phyloP scores from a whole-genome alignment of 192 early-diverging fungal species.

The Anaeromyces robustus region DNA sequence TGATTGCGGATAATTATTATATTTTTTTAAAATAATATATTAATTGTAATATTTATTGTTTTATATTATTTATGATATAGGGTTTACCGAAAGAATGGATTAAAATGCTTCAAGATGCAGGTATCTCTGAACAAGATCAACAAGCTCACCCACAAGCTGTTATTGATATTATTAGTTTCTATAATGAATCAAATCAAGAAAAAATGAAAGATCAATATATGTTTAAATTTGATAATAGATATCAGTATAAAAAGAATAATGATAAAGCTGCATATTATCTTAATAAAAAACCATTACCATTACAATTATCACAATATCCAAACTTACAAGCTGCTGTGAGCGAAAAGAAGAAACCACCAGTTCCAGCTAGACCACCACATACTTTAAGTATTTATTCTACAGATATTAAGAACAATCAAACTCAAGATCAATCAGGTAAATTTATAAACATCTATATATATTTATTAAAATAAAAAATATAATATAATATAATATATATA shows the following conservation, averaged over 20 bases:
- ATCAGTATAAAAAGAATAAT: conserved; percentile 4
- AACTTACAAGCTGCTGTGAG: background rate
- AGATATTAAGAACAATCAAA: conserved; percentile 20
- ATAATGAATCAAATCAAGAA: conserved; percentile 39
- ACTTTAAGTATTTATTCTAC: conserved; percentile 39
- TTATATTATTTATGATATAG: conserved; percentile 20
- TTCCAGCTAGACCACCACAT: conserved; percentile 32
- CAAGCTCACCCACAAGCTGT: conserved; percentile 80
- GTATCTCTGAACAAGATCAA: conserved; percentile 89
- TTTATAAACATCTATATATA: too few relatives aligned
- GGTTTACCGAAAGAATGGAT: conserved; percentile 92
- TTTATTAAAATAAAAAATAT: too few relatives aligned
- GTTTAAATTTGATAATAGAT: conserved; percentile 23
- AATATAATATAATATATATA: too few relatives aligned
- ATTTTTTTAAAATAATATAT: too few relatives aligned
- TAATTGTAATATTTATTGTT: background rate
- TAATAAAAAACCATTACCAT: background rate
- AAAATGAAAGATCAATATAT: conserved; percentile 17
- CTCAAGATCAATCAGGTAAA: too few relatives aligned
- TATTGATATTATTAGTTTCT: conserved; percentile 69
- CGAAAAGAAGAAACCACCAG: conserved; percentile 19
- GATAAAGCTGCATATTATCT: conserved; percentile 2
- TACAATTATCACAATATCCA: background rate
- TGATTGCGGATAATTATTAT: too few relatives aligned
- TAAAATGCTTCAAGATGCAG: conserved; percentile 74